phyloP scores from a whole-genome alignment of 1,139 yeast genomes.

The Debaryomyces sp. region DNA sequence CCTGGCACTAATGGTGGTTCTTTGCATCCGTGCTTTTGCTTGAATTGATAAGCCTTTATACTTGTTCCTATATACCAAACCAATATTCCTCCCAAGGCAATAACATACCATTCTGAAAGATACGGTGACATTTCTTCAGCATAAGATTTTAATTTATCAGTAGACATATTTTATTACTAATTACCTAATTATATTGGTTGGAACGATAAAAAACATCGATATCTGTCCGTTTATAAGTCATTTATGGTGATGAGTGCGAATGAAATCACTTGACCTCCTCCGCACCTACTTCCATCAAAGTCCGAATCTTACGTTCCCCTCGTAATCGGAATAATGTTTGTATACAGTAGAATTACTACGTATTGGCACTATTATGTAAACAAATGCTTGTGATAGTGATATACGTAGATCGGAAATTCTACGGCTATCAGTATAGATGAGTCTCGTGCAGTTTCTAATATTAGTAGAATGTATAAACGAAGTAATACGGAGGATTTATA shows the following conservation, averaged over 20 bases:
- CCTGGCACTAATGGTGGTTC: slow-evolving; percentile 14
- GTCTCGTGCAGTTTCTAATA: not conserved
- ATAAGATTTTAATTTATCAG: slow-evolving; percentile 3
- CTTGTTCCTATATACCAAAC: slow-evolving; percentile 14
- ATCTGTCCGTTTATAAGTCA: not conserved
- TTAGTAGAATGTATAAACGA: not conserved
- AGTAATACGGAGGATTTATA: too few species aligned
- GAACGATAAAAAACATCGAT: not conserved
- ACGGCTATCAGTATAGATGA: not conserved
- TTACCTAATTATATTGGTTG: not conserved
- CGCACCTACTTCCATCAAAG: not conserved
- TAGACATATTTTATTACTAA: not conserved
- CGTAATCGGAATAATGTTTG: not conserved
- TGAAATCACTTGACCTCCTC: not conserved
- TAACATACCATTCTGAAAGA: slow-evolving; percentile 19
- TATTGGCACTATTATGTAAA: not conserved
- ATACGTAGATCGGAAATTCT: not conserved
- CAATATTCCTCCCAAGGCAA: slow-evolving; percentile 14
- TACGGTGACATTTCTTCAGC: slow-evolving; percentile 11
- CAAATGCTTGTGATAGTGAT: not conserved
- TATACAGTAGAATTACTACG: not conserved
- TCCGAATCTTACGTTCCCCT: not conserved
- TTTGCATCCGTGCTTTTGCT: slow-evolving; percentile 24
- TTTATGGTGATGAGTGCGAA: not conserved
- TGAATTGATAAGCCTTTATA: slow-evolving; percentile 15